phyloP scores from a whole-genome alignment of 2,329 filamentous ascomycete species.

The Tolypocladium nubicola region DNA sequence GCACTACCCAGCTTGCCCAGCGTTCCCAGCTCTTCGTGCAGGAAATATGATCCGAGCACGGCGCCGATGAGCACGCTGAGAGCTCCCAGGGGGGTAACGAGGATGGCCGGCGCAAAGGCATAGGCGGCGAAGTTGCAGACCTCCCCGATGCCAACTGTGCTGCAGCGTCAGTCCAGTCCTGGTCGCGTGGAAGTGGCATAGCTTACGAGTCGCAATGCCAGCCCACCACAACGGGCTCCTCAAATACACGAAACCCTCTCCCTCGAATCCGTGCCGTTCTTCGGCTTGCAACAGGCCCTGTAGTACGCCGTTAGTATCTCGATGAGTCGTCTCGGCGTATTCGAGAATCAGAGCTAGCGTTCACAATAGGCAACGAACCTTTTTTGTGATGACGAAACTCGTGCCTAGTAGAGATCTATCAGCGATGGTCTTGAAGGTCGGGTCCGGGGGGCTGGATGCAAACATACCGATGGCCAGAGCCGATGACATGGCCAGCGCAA shows the following conservation, averaged over 20 bases:
- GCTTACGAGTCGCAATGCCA: conserved; percentile 77
- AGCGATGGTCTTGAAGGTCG: conserved; percentile 4
- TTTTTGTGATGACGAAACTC: conserved; percentile 99
- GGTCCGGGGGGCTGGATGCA: background rate
- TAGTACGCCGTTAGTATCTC: background rate
- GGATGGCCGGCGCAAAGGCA: conserved; percentile 95
- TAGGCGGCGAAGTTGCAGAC: conserved; percentile 97
- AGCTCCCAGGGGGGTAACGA: conserved; percentile 90
- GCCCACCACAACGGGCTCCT: conserved; percentile 97
- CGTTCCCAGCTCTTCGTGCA: conserved; percentile 81
- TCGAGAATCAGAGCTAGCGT: background rate
- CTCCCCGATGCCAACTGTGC: conserved; percentile 78
- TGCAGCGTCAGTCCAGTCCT: conserved; percentile 9
- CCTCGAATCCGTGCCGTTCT: conserved; percentile 88
- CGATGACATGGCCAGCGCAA: conserved; percentile 64
- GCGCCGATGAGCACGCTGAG: conserved; percentile 92
- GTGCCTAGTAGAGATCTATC: conserved; percentile 47
- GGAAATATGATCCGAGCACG: conserved; percentile 87
- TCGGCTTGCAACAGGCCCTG: conserved; percentile 85
- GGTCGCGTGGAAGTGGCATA: background rate
- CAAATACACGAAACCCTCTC: conserved; percentile 89
- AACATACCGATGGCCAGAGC: conserved; percentile 65
- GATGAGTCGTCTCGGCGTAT: background rate
- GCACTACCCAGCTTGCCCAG: conserved; percentile 92
- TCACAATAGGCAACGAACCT: conserved; percentile 42